Evolutionary conservation across 164 flowering plant genomes (phyloP), one percentile per base, ranked within the genome.

Genomic region (Hamamelis virginiana): DNA sequence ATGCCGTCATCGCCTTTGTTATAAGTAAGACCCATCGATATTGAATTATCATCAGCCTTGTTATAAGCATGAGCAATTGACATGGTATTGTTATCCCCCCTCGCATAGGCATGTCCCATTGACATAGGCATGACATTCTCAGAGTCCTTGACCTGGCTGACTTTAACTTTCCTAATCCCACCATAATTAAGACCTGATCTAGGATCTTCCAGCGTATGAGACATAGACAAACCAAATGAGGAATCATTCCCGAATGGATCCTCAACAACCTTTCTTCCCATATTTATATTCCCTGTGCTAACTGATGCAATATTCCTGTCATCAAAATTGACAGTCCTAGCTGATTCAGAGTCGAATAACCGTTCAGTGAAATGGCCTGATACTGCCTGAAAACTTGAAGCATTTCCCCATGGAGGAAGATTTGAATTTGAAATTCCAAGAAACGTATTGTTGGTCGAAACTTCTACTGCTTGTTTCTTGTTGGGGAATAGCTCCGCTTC

Each of bases 91-190:
- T 10, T 23, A 50, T 62, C 73, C 45, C 64, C 69, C 27, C 63
- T 65, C 60, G 46, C 33, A 64, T 64, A 76, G 10, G 48, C 68
- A 59, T 77, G 75, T 62, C 71, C 78, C 61, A 63, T 71, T 55
- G 82, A 69, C 46, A 48, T 50, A 47, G 77, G 55, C 65, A 80
- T 64, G 9, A 62, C 25, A 68, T 71, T 75, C 19, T 82, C 83
- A 25, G 76, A 69, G 23, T 80, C 85, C 68, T 73, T 82, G 1
- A 82, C 83, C 64, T 82, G 76, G 38, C 72, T 75, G 38, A 82
- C 85, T 69, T 80, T 80, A 14, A 77, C 80, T 62, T 77, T 80
- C 64, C 81, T 75, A 47, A 75, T 64, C 6, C 81, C 83, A 25
- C 76, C 72, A 67, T 72, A 79, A 67, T 62, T 71, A 26, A 77